These are phyloP conservation scores for Alternaria hordeiaustralica DNA, from an alignment of 2,329 filamentous ascomycete species.

Conservation along the genomic window DNA sequence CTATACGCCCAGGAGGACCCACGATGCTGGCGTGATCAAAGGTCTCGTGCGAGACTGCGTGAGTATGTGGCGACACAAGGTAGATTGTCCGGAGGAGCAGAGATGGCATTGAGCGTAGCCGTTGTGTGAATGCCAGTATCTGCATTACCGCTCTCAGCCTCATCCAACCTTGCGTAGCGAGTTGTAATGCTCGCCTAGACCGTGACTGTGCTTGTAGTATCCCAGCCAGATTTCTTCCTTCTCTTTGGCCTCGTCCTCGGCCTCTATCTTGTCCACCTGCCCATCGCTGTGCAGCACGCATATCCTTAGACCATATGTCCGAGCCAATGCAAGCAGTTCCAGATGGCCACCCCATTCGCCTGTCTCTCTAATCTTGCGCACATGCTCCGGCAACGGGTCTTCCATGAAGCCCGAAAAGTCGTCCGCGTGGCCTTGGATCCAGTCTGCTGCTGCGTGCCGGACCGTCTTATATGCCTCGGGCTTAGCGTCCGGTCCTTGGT, in stretches of 20 bases:
- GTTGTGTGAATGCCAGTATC: not conserved
- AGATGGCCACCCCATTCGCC: constrained; percentile 96
- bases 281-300: constrained; percentile 84
- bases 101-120: constrained; percentile 2
- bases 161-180: constrained; percentile 64
- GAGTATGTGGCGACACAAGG: constrained; percentile 55
- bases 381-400: constrained; percentile 76
- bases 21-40: constrained; percentile 53
- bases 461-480: constrained; percentile 67
- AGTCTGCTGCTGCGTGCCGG: constrained; percentile 74
- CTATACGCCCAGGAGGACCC: constrained; percentile 63
- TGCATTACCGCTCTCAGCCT: constrained; percentile 4
- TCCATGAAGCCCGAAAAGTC: constrained; percentile 90
- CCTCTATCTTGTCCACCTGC: constrained; percentile 75
- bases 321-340: constrained; percentile 84
- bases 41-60: constrained; percentile 60
- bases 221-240: constrained; percentile 81
- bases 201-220: constrained; percentile 94
- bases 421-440: constrained; percentile 74
- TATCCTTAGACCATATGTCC: constrained; percentile 79
- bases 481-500: not conserved
- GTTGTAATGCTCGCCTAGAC: constrained; percentile 97
- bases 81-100: constrained; percentile 6
- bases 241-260: constrained; percentile 50
- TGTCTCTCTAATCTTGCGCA: constrained; percentile 79